These are phyloP conservation scores for Gynostemma pentaphyllum DNA, from an alignment of 306 rosid species.

Conservation along the genomic window DNA sequence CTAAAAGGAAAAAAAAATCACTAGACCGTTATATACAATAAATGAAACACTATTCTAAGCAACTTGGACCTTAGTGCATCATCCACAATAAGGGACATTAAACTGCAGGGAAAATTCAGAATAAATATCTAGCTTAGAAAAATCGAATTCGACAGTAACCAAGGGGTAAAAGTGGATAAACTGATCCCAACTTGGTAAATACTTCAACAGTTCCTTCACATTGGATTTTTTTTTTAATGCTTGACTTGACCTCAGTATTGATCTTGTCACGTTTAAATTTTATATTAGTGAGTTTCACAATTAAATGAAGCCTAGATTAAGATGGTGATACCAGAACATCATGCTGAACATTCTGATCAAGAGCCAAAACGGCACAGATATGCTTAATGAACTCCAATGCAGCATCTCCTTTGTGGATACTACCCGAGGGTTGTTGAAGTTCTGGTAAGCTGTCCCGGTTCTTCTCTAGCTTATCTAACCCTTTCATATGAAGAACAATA, in stretches of 20 bases:
- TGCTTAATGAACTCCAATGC: slow-evolving; percentile 82
- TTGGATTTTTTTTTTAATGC: not conserved
- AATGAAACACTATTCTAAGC: not conserved
- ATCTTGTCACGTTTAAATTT: not conserved
- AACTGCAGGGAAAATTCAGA: not conserved
- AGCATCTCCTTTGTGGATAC: slow-evolving; percentile 63
- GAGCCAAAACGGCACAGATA: slow-evolving; percentile 65
- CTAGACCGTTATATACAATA: slow-evolving; percentile 12
- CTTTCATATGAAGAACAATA: slow-evolving; percentile 69
- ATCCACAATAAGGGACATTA: not conserved
- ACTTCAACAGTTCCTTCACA: not conserved
- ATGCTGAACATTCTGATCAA: slow-evolving; percentile 78
- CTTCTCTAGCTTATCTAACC: slow-evolving; percentile 21
- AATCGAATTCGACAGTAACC: not conserved
- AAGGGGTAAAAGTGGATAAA: not conserved
- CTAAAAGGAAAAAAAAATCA: slow-evolving; percentile 29
- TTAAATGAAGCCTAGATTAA: slow-evolving; percentile 4
- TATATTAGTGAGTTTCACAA: not conserved
- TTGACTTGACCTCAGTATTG: not conserved
- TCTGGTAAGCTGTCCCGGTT: slow-evolving; percentile 31
- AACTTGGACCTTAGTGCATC: not conserved
- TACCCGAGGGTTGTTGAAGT: slow-evolving; percentile 31
- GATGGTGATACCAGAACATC: slow-evolving; percentile 60
- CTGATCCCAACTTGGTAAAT: not conserved
- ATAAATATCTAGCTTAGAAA: not conserved